A percentile compares a stretch with the other conserved stretches of the same genome.
phyloP scores from a whole-genome alignment of 2,329 filamentous ascomycete genomes.

The Amylocarpus encephaloides region DNA sequence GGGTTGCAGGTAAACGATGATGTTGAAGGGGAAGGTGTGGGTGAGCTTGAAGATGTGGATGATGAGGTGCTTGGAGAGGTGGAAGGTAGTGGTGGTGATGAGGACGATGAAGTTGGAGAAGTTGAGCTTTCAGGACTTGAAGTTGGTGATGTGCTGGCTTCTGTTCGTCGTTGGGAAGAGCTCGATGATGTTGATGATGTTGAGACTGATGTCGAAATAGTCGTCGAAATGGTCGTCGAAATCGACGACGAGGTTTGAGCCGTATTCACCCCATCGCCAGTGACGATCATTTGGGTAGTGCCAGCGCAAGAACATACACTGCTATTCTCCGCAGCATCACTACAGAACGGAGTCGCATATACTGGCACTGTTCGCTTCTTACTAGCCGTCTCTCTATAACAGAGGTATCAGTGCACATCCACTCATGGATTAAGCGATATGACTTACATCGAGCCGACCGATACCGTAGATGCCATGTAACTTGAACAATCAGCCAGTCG shows the following conservation, averaged over 20 bases:
- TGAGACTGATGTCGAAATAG: background rate
- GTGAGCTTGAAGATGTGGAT: background rate
- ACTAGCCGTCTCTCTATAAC: background rate
- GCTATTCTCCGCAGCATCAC: background rate
- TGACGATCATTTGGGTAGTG: background rate
- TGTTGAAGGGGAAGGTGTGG: background rate
- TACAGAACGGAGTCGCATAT: conserved; percentile 1
- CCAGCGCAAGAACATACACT: conserved; percentile 1
- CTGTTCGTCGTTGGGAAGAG: background rate
- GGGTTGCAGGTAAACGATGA: background rate
- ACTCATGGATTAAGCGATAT: background rate
- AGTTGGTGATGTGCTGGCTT: too few species aligned
- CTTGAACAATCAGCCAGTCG: conserved; percentile 1
- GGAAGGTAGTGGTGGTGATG: background rate
- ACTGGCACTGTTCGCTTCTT: background rate
- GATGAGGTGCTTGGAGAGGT: background rate
- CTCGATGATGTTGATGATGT: background rate
- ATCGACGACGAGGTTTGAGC: background rate
- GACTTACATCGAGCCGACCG: background rate
- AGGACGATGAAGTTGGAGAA: too few species aligned
- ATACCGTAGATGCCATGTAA: background rate
- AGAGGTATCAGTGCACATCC: background rate
- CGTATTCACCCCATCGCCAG: background rate
- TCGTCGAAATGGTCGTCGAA: background rate
- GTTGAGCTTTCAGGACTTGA: too few species aligned